phyloP scores from a whole-genome alignment of 1,284 basidiomycete genomes.

The Paramarasmius palmivorus region DNA sequence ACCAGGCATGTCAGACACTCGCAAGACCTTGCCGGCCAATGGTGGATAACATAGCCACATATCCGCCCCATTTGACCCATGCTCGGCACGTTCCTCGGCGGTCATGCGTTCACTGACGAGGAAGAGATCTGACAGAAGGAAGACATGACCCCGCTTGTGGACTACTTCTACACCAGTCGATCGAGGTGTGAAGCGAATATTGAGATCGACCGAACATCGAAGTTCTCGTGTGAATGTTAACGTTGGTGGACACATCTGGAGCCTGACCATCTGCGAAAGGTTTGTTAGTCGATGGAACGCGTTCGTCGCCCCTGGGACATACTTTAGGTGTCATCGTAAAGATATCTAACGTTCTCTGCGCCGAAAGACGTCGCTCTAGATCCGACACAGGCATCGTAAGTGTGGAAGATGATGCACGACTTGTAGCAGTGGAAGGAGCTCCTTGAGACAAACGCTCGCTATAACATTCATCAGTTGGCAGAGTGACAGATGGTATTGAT shows the following conservation, averaged over 20 bases:
- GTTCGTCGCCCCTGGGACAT: conserved; percentile 21
- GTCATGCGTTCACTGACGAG: conserved; percentile 85
- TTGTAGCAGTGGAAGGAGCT: conserved; percentile 54
- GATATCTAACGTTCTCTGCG: conserved; percentile 85
- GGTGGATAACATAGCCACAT: conserved; percentile 97
- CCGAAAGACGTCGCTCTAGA: conserved; percentile 81
- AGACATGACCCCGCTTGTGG: conserved; percentile 81
- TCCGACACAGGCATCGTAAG: conserved; percentile 65
- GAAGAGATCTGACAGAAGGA: conserved; percentile 91
- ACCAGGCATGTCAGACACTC: conserved; percentile 62
- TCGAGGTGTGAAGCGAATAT: conserved; percentile 78
- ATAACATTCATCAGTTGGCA: conserved; percentile 6
- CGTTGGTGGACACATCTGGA: conserved; percentile 86
- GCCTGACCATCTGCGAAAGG: conserved; percentile 71
- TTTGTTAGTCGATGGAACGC: conserved; percentile 15
- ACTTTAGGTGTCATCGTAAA: conserved; percentile 97
- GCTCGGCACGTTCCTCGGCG: conserved; percentile 54
- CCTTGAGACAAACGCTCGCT: conserved; percentile 64
- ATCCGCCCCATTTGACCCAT: conserved; percentile 65
- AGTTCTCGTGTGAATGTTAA: conserved; percentile 83
- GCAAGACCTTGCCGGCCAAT: conserved; percentile 90
- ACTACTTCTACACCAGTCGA: conserved; percentile 74
- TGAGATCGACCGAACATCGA: conserved; percentile 73
- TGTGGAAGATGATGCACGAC: conserved; percentile 48
- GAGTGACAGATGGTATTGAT: conserved; percentile 2